Percentiles rank a stretch among this genome's conserved stretches.
Evolutionary conservation across 345 rosid species (phyloP).

Genomic region (Citrus maxima): DNA sequence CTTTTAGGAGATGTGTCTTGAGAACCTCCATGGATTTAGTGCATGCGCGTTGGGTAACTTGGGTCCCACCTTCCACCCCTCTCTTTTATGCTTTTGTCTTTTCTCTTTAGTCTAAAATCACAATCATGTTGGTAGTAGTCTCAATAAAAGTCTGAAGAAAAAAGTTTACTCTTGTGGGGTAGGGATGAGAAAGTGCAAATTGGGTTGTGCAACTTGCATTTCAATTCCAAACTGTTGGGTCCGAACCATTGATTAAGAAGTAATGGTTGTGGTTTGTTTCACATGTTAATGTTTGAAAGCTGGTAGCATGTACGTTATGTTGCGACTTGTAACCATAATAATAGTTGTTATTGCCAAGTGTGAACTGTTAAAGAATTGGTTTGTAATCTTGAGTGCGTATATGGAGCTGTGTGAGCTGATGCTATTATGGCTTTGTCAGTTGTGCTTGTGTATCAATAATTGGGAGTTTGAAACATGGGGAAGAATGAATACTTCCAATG

Average conservation of each 20-base stretch:
- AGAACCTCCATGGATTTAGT: slow-evolving; percentile 33
- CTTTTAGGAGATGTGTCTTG: slow-evolving; percentile 19
- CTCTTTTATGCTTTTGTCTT: slow-evolving; percentile 24
- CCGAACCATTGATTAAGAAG: background rate
- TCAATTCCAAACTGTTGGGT: background rate
- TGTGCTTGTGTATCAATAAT: background rate
- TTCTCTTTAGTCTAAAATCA: slow-evolving; percentile 12
- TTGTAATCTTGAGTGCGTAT: background rate
- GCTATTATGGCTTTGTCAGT: background rate
- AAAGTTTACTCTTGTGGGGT: slow-evolving; percentile 11
- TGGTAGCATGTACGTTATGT: background rate
- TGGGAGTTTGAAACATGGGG: background rate
- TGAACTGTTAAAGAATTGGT: background rate
- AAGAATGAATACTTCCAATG: background rate
- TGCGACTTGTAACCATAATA: background rate
- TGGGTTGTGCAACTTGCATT: background rate
- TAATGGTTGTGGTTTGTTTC: background rate
- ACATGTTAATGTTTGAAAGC: background rate
- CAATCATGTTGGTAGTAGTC: slow-evolving; percentile 24
- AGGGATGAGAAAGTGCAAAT: background rate
- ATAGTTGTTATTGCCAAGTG: background rate
- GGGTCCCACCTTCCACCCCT: slow-evolving; percentile 38
- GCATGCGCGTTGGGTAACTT: slow-evolving; percentile 50
- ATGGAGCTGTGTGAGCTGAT: background rate
- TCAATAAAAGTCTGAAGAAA: slow-evolving; percentile 10